These are phyloP conservation scores for Amanita pallidorosea DNA, from an alignment of 768 basidiomycete genomes.

Conservation along the genomic window DNA sequence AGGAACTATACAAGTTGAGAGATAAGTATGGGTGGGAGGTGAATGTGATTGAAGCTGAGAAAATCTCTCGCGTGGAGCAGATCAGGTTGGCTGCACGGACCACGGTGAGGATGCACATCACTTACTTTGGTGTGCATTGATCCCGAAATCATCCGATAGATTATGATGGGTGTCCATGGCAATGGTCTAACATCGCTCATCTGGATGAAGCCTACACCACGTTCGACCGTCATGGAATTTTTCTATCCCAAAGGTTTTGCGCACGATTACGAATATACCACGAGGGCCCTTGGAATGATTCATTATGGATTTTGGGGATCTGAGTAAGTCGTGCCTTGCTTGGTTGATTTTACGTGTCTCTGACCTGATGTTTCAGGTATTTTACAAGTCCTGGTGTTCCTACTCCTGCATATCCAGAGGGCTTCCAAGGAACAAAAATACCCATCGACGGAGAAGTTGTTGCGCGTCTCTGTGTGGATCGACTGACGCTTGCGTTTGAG, in stretches of 20 bases:
- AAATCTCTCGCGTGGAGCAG: constrained; percentile 72
- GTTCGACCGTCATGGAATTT: constrained; percentile 87
- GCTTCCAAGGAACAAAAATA: constrained; percentile 83
- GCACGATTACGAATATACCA: constrained; percentile 74
- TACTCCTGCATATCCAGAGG: constrained; percentile 62
- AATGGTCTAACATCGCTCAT: constrained; percentile 82
- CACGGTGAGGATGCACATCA: constrained; percentile 30
- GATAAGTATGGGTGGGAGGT: constrained; percentile 76
- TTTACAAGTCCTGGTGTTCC: constrained; percentile 73
- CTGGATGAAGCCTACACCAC: constrained; percentile 84
- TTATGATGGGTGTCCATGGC: constrained; percentile 92
- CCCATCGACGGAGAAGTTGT: constrained; percentile 70
- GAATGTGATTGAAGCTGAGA: constrained; percentile 79
- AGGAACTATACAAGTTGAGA: constrained; percentile 58
- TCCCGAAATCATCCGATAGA: constrained; percentile 29
- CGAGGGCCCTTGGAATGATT: constrained; percentile 72
- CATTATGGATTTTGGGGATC: constrained; percentile 83
- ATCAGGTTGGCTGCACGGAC: constrained; percentile 72
- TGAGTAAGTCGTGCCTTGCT: constrained; percentile 27
- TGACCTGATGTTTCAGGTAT: constrained; percentile 26
- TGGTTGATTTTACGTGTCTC: background rate
- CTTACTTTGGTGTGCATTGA: background rate
- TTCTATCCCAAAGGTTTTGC: constrained; percentile 82
- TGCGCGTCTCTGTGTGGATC: constrained; percentile 45
- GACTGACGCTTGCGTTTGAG: constrained; percentile 47